Conservation (phyloP, 163 green algal genomes). For the Volvox carteri region DNA sequence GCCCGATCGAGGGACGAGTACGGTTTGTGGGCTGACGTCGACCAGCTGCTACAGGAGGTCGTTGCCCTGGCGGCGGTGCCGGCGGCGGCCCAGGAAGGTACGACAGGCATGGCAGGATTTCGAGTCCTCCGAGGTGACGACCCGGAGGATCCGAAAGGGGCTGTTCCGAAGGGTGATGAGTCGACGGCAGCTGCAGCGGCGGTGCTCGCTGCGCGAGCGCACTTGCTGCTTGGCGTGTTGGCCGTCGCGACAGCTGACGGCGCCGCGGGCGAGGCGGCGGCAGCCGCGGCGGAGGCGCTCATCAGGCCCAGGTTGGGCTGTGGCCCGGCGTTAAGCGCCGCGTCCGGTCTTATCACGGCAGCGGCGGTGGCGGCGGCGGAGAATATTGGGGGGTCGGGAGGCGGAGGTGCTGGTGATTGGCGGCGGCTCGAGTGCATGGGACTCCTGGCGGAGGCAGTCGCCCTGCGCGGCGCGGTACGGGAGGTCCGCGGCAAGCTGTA, state of each 20-base stretch:
- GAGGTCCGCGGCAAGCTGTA: slow-evolving; percentile 9
- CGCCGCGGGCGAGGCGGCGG: background rate
- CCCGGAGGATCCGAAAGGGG: no score
- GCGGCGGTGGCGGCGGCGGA: background rate
- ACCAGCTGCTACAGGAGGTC: background rate
- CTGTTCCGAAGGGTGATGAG: background rate
- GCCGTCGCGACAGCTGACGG: background rate
- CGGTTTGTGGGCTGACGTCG: background rate
- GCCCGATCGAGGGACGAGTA: background rate
- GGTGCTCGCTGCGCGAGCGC: background rate
- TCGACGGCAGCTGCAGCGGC: background rate
- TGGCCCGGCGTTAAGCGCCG: background rate
- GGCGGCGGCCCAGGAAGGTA: background rate
- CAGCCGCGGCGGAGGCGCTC: background rate
- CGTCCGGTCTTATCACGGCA: background rate
- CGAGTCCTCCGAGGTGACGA: no score
- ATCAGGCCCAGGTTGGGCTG: background rate
- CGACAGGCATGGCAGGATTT: no score
- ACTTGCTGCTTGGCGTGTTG: background rate
- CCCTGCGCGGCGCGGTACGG: slow-evolving; percentile 26
- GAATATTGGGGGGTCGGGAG: background rate
- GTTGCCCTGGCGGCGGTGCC: background rate
- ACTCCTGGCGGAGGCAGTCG: slow-evolving; percentile 23
- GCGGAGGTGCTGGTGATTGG: background rate
- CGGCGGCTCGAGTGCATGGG: background rate